Base-by-base conservation (phyloP, 805 yeast genomes). In the Metschnikowia arizonensis region DNA sequence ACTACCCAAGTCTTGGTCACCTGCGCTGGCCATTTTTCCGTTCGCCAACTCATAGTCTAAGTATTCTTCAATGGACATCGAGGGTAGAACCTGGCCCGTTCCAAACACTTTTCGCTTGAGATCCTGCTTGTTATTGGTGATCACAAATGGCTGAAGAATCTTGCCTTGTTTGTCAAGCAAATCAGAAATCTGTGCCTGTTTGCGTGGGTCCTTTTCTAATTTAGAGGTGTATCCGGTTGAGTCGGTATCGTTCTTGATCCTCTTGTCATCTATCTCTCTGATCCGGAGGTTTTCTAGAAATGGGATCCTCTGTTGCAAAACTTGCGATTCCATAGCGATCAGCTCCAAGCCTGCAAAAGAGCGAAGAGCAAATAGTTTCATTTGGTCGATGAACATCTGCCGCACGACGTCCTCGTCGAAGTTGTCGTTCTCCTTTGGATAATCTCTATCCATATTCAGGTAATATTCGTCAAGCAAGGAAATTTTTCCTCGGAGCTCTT, bases 31-130 rank as follows among this genome's bases (percentile, higher is more conserved):
- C 74, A 90, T 85, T 45, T 91, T 90, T 2, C 97, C 97, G 56
- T 85, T 82, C 15, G 82, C 81, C 50, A 86, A 70, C 60, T 93
- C 99, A 54, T 88, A 81, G 39, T 89, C 95, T 42, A 93, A 69
- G 49, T 85, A 83, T 55, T 93, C 97, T 52, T 93, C 99, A 0
- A 93, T 89, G 0, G 96, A 73, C 93, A 93, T 88, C 0, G 97
- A 88, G 2, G 99, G 99, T 24, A 91, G 72, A 21, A 76, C 81
- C 64, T 93, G 97, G 1, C 97, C 99, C 2, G 95, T 88, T 1
- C 97, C 97, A 54, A 78, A 81, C 0, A 90, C 97, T 55, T 82
- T 78, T 26, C 73, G 67, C 46, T 75, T 70, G 14, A 88, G 53
- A 37, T 82, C 78, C 30, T 79, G 79, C 48, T 79, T 74, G 34